These are phyloP conservation scores for Aschersonia sp. DNA, from an alignment of 2,329 filamentous ascomycete species.

Conservation along the genomic window DNA sequence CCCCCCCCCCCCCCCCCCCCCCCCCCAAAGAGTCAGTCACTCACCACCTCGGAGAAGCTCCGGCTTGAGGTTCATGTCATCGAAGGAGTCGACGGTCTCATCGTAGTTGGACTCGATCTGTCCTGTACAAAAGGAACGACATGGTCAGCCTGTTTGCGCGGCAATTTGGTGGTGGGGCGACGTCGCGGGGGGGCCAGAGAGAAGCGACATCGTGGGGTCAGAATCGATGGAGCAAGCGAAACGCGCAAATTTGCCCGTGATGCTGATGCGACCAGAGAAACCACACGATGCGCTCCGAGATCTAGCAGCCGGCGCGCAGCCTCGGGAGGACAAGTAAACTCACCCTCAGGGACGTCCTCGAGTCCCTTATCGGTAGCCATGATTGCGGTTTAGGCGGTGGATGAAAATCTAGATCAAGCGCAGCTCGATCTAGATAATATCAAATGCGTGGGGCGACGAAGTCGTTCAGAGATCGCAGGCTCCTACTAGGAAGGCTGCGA, in stretches of 20 bases:
- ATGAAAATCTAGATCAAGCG: constrained; percentile 57
- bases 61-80: constrained; percentile 91
- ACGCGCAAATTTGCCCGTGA: neutral
- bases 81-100: constrained; percentile 98
- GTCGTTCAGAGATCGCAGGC: constrained; percentile 23
- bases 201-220: constrained; percentile 1
- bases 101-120: constrained; percentile 99
- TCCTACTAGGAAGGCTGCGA: constrained; percentile 20
- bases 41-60: constrained; percentile 89
- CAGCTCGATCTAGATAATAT: constrained; percentile 54
- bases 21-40: constrained; percentile 12
- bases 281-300: neutral
- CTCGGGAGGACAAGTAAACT: constrained; percentile 23
- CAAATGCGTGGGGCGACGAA: constrained; percentile 24
- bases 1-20: too few relatives aligned
- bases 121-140: constrained; percentile 36
- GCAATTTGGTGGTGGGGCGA: constrained; percentile 1
- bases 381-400: constrained; percentile 52
- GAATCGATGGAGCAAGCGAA: neutral
- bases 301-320: neutral
- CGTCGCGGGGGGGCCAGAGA: neutral
- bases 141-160: constrained; percentile 8
- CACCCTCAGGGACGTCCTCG: constrained; percentile 93
- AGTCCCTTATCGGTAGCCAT: constrained; percentile 98
- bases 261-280: neutral